phyloP scores from a whole-genome alignment of 768 basidiomycete species.

The Agrocybe praecox region DNA sequence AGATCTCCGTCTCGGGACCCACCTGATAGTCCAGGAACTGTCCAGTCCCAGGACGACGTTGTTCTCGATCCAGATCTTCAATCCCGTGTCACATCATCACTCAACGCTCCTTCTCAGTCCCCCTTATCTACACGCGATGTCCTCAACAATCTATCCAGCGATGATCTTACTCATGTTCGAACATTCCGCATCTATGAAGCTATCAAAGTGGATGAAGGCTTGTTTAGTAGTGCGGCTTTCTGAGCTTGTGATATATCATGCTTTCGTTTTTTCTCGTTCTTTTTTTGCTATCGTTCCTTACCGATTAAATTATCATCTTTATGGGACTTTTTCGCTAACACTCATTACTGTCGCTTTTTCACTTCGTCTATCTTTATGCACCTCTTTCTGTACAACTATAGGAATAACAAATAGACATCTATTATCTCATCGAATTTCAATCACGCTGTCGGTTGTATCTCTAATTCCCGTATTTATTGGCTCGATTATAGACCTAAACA shows the following conservation, averaged over 20 bases:
- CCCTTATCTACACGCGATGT: background rate
- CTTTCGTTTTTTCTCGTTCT: background rate
- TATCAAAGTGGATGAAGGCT: constrained; percentile 37
- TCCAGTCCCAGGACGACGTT: constrained; percentile 3
- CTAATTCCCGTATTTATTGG: too few relatives aligned
- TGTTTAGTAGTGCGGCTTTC: constrained; percentile 17
- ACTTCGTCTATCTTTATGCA: too few relatives aligned
- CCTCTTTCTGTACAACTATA: too few relatives aligned
- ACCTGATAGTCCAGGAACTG: constrained; percentile 9
- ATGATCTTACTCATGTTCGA: constrained; percentile 54
- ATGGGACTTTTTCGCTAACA: background rate
- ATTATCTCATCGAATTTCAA: too few relatives aligned
- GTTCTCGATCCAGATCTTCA: constrained; percentile 5
- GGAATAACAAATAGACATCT: too few relatives aligned
- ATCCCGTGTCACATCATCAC: background rate
- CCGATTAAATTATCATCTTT: background rate
- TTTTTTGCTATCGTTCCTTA: background rate
- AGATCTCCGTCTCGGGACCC: constrained; percentile 2
- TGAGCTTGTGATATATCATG: background rate
- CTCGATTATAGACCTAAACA: too few relatives aligned
- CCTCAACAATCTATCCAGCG: constrained; percentile 10
- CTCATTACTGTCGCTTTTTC: background rate
- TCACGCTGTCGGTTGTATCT: too few relatives aligned
- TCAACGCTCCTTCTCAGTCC: constrained; percentile 1
- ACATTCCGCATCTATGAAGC: constrained; percentile 56